Evolutionary conservation across 176 grass and related monocot genomes (phyloP).

Genomic region (Thalia dealbata): DNA sequence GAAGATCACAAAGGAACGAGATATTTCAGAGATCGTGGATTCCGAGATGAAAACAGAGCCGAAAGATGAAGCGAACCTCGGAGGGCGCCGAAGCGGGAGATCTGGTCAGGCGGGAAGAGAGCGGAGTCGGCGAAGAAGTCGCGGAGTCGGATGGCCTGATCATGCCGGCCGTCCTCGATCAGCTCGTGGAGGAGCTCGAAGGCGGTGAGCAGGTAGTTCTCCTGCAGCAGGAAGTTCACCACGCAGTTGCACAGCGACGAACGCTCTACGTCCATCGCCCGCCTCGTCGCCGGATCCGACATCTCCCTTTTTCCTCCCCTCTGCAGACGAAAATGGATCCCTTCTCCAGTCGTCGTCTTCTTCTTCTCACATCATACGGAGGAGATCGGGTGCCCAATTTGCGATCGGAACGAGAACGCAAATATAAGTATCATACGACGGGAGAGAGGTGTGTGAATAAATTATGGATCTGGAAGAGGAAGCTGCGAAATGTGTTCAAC

Average conservation of each 20-base stretch:
- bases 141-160: constrained; percentile 77
- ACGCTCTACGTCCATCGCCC: constrained; percentile 44
- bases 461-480: neutral
- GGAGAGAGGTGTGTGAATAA: neutral
- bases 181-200: constrained; percentile 93
- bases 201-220: constrained; percentile 81
- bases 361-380: neutral
- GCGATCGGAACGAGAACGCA: too few relatives aligned
- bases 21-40: neutral
- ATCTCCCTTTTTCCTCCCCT: neutral
- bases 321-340: constrained; percentile 1
- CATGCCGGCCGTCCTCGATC: constrained; percentile 74
- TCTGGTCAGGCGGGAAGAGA: constrained; percentile 60
- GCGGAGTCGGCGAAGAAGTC: constrained; percentile 63
- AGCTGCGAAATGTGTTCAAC: neutral
- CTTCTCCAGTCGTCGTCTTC: neutral
- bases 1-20: neutral
- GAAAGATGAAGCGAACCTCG: constrained; percentile 25
- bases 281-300: constrained; percentile 7
- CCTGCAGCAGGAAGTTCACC: constrained; percentile 89
- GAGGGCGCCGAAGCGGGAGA: constrained; percentile 38
- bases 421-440: neutral
- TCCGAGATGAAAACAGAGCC: neutral
- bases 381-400: neutral
- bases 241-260: constrained; percentile 96